These are phyloP conservation scores for Ophiosphaerella herpotricha DNA, from an alignment of 2,329 filamentous ascomycete species.

Conservation along the genomic window DNA sequence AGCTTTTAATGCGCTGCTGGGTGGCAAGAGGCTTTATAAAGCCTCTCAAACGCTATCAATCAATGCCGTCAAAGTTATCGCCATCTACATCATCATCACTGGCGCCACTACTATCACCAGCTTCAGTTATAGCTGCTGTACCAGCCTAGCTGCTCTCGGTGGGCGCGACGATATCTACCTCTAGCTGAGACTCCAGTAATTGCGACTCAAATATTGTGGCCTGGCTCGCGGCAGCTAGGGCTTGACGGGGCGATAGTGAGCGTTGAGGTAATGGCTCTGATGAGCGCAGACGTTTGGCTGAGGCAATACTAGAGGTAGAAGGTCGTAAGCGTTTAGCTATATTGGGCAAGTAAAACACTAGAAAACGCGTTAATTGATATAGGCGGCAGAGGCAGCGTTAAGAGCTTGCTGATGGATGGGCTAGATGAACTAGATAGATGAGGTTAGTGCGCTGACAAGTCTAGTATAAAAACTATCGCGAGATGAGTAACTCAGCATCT, in stretches of 20 bases:
- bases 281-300: background rate
- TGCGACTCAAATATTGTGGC: background rate
- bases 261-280: background rate
- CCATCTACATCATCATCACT: background rate
- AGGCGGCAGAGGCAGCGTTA: background rate
- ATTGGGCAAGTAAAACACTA: background rate
- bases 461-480: background rate
- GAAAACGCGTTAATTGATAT: background rate
- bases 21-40: conserved; percentile 1
- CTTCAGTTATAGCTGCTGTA: background rate
- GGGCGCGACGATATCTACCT: background rate
- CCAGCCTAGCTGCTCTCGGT: background rate
- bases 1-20: background rate
- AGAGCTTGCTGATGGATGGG: background rate
- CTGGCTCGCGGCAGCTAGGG: conserved; percentile 1
- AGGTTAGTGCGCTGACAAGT: background rate
- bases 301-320: background rate
- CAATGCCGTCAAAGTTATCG: conserved; percentile 1
- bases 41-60: background rate
- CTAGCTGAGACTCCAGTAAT: background rate
- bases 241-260: background rate
- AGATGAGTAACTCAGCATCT: background rate
- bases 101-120: background rate
- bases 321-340: background rate
- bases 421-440: background rate